Evolutionary conservation across 2,329 filamentous ascomycete genomes (phyloP).

Genomic region (Fusarium solani-melongenae): DNA sequence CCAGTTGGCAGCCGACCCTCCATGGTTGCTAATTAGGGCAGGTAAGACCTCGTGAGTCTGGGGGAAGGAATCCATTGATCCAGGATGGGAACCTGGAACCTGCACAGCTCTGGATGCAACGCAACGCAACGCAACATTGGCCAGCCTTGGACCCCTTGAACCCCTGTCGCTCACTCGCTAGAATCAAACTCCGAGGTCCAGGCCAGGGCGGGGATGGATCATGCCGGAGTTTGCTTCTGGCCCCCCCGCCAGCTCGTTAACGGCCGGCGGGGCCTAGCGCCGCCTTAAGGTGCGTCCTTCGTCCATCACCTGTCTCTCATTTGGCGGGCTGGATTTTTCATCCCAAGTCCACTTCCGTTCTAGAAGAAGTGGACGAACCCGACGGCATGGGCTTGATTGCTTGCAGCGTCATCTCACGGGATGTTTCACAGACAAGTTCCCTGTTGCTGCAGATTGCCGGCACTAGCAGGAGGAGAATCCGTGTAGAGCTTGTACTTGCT

Average conservation of each 20-base stretch:
- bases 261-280: conserved; percentile 16
- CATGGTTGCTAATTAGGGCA: conserved; percentile 3
- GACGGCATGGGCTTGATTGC: not conserved
- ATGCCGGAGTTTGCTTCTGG: not conserved
- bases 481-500: not conserved
- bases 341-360: conserved; percentile 7
- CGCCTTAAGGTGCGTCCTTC: conserved; percentile 2
- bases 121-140: not conserved
- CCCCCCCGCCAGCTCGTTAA: conserved; percentile 10
- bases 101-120: conserved; percentile 1
- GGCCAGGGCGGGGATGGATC: conserved; percentile 2
- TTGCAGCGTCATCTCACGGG: conserved; percentile 18
- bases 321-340: conserved; percentile 10
- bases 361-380: conserved; percentile 8
- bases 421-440: not conserved
- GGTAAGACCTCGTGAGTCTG: conserved; percentile 20
- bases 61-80: not conserved
- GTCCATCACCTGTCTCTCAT: conserved; percentile 15
- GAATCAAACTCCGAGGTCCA: conserved; percentile 13
- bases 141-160: conserved; percentile 26
- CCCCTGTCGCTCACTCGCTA: conserved; percentile 30
- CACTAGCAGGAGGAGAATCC: not conserved
- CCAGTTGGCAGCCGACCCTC: conserved; percentile 16
- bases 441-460: conserved; percentile 5
- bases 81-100: conserved; percentile 16